phyloP scores from a whole-genome alignment of 2,329 filamentous ascomycete genomes.

The Cladophialophora carrionii region DNA sequence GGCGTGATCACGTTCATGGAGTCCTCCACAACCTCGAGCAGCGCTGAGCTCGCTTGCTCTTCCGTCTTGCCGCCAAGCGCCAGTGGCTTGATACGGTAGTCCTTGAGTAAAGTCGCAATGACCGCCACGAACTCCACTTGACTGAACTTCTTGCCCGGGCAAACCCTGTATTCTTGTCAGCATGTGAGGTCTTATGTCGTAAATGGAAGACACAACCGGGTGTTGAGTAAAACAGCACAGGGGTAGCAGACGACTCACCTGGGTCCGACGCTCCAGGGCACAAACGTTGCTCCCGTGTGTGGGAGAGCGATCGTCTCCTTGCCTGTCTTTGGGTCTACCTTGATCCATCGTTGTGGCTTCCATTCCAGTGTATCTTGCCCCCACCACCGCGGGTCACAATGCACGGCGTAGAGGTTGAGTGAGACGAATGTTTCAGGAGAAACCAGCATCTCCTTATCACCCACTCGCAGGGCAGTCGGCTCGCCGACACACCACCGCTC shows the following conservation, averaged over 20 bases:
- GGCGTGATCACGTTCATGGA: conserved; percentile 19
- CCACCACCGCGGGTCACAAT: conserved; percentile 41
- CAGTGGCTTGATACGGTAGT: conserved; percentile 25
- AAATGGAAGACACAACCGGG: not conserved
- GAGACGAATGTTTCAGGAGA: conserved; percentile 33
- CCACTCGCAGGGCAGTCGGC: conserved; percentile 28
- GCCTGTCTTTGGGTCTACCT: conserved; percentile 17
- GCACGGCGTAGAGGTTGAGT: conserved; percentile 38
- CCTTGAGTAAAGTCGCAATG: conserved; percentile 34
- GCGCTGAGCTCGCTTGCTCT: conserved; percentile 21
- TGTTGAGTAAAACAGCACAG: not conserved
- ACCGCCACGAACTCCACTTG: conserved; percentile 46
- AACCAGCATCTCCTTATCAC: conserved; percentile 28
- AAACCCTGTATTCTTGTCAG: conserved; percentile 1
- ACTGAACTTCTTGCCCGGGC: conserved; percentile 44
- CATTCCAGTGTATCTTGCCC: conserved; percentile 40
- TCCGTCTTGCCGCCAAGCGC: conserved; percentile 21
- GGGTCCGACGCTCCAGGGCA: conserved; percentile 42
- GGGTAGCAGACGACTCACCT: conserved; percentile 35
- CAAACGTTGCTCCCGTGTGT: conserved; percentile 31
- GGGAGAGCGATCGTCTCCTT: conserved; percentile 23
- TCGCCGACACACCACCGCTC: conserved; percentile 27
- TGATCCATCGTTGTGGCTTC: conserved; percentile 45
- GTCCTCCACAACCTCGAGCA: conserved; percentile 27
- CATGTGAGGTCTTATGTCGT: not conserved